Evolutionary conservation across 139 green algal genomes (phyloP), one percentile per base, ranked within the genome.

Genomic region (Coccomyxa sp.): DNA sequence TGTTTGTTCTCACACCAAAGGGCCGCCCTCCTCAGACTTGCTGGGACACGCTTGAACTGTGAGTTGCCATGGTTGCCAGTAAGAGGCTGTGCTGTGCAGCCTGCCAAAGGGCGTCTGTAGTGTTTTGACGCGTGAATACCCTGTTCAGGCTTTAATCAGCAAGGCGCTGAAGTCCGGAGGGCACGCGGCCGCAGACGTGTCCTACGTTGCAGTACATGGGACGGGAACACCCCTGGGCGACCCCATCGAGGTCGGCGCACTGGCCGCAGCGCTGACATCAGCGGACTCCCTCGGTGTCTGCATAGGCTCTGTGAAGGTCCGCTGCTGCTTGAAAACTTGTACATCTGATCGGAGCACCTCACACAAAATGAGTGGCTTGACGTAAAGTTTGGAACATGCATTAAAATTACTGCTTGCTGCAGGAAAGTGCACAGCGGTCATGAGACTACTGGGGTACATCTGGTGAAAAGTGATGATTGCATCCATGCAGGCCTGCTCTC

Each of bases 191-290:
- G 58, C 58, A 1, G 84, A 88, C 13, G 58, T 96, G 18, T 57
- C 51, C 16, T 88, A 85, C 0, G 67, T 97, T 45, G 91, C 92
- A 63, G 92, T 95, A 87, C 92, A 95, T 82, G 92, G 92, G 76
- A 94, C 92, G 17, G 94, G 93, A 74, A 97, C 94, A 0, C 79
- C 91, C 12, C 91, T 97, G 68, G 92, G 95, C 14, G 95, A 98
- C 83, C 93, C 95, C 76, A 97, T 98, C 31, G 94, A 98, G 86
- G 87, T 95, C 0, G 91, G 93, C 27, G 94, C 92, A 13, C 84
- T 88, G 31, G 59, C 83, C 14, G 86, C 83, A 38, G 86, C 84
- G 16, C 85, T 88, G 13, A 31, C 75, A 79, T 18, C 25, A 59
- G 0, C n/a, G 12, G 58, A 23, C 13, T 23, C 25, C 23, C 31